These are phyloP conservation scores for Mortierella hygrophila DNA, from an alignment of 192 early-diverging fungal genomes.

Conservation along the genomic window DNA sequence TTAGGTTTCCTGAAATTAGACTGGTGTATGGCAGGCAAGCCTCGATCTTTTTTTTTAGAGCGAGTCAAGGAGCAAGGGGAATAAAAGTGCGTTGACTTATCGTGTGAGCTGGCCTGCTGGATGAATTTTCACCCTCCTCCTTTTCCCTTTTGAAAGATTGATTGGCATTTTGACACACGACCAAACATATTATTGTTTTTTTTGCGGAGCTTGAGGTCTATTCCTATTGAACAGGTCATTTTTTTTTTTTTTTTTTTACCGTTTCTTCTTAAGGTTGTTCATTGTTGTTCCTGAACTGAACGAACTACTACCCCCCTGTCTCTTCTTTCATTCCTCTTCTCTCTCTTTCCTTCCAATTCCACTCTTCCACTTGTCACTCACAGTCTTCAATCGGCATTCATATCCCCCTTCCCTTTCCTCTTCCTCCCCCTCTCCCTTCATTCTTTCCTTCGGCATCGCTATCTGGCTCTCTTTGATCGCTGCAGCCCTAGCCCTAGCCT, in stretches of 20 bases:
- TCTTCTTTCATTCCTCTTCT: too few species aligned
- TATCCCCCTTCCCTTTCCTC: neutral
- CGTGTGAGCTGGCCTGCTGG: neutral
- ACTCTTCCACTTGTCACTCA: neutral
- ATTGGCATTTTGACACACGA: neutral
- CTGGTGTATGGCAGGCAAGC: too few species aligned
- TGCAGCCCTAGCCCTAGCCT: neutral
- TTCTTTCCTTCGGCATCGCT: neutral
- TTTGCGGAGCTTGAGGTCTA: neutral
- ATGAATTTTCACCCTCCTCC: neutral
- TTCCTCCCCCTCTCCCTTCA: neutral
- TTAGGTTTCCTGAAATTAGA: too few species aligned
- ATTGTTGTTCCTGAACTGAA: neutral
- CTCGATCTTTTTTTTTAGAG: too few species aligned
- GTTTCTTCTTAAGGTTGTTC: too few species aligned
- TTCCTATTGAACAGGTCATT: neutral
- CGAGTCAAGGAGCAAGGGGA: too few species aligned
- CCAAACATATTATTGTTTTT: neutral
- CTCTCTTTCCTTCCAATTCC: slow-evolving; percentile 3
- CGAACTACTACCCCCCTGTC: neutral
- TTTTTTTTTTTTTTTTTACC: neutral
- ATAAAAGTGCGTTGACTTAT: too few species aligned
- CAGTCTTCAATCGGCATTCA: neutral
- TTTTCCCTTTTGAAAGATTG: neutral
- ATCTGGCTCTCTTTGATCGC: neutral